Percentiles rank a stretch among this genome's conserved stretches.
These are phyloP conservation scores for Aspergillus bertholletiae DNA, from an alignment of 495 filamentous ascomycete genomes.

Conservation along the genomic window DNA sequence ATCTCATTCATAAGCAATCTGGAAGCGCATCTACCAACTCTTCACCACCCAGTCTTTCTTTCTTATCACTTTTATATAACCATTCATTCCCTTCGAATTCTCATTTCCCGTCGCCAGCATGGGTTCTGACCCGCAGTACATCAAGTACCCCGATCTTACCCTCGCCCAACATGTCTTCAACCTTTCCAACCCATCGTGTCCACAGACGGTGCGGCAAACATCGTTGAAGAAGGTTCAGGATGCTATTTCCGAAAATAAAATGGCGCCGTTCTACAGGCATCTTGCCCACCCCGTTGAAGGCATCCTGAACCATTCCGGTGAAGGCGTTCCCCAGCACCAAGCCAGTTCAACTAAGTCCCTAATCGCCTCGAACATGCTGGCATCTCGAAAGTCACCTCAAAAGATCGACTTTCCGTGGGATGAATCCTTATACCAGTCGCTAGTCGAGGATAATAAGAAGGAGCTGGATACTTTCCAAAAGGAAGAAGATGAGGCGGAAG, in stretches of 20 bases:
- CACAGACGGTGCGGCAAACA: conserved; percentile 61
- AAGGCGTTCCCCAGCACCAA: conserved; percentile 60
- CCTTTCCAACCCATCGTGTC: conserved; percentile 82
- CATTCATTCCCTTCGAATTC: conserved; percentile 1
- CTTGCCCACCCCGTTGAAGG: conserved; percentile 93
- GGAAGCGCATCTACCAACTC: conserved; percentile 16
- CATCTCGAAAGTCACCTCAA: conserved; percentile 57
- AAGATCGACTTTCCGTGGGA: conserved; percentile 82
- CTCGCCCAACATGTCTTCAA: conserved; percentile 97
- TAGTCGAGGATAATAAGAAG: conserved; percentile 83
- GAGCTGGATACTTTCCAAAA: conserved; percentile 91
- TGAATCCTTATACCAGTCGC: conserved; percentile 77
- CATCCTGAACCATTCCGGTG: conserved; percentile 74
- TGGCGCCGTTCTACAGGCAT: conserved; percentile 94
- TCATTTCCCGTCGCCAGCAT: conserved; percentile 50
- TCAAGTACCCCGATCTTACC: conserved; percentile 87
- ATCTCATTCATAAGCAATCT: conserved; percentile 12
- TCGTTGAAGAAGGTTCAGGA: conserved; percentile 84
- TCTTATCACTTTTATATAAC: conserved; percentile 6
- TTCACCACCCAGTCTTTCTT: conserved; percentile 6
- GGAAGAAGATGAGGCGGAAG: conserved; percentile 89
- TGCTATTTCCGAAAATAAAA: conserved; percentile 89
- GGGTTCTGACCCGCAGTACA: conserved; percentile 96
- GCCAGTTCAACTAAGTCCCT: conserved; percentile 55
- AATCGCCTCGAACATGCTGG: conserved; percentile 60